Conservation (phyloP, 1,284 basidiomycete species). For the Phlebopus sp. region DNA sequence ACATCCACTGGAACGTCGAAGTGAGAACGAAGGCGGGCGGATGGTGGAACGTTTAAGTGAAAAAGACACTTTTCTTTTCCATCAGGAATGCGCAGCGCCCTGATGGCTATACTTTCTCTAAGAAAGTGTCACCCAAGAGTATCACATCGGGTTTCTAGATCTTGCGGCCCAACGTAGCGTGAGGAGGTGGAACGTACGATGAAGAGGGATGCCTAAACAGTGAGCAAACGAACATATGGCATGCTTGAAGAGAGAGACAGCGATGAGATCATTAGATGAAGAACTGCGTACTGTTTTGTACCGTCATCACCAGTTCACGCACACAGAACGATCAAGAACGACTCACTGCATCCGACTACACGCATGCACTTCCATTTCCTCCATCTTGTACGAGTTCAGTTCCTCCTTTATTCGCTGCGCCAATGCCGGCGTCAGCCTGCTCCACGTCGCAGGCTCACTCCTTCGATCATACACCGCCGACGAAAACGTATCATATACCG, state of each 20-base stretch:
- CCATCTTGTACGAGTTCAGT: conserved; percentile 96
- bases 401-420: conserved; percentile 97
- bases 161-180: conserved; percentile 17
- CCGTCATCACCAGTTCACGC: conserved; percentile 2
- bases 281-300: conserved; percentile 26
- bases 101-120: conserved; percentile 15
- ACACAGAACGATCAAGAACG: neutral
- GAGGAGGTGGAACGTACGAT: conserved; percentile 22
- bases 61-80: conserved; percentile 10
- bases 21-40: conserved; percentile 6
- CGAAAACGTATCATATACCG: conserved; percentile 95
- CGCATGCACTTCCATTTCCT: conserved; percentile 96
- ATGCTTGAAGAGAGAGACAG: conserved; percentile 24
- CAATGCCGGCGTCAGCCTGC: conserved; percentile 88
- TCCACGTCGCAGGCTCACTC: conserved; percentile 96
- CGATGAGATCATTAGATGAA: conserved; percentile 29
- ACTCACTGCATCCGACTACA: conserved; percentile 82
- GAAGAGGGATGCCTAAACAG: conserved; percentile 30
- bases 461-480: conserved; percentile 88
- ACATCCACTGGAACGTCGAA: conserved; percentile 15
- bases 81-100: conserved; percentile 32
- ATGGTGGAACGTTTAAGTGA: neutral
- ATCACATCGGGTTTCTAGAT: conserved; percentile 25
- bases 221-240: conserved; percentile 22
- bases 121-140: conserved; percentile 19